Evolutionary conservation across 2,329 filamentous ascomycete genomes (phyloP).

Genomic region (Epichloe scottii): DNA sequence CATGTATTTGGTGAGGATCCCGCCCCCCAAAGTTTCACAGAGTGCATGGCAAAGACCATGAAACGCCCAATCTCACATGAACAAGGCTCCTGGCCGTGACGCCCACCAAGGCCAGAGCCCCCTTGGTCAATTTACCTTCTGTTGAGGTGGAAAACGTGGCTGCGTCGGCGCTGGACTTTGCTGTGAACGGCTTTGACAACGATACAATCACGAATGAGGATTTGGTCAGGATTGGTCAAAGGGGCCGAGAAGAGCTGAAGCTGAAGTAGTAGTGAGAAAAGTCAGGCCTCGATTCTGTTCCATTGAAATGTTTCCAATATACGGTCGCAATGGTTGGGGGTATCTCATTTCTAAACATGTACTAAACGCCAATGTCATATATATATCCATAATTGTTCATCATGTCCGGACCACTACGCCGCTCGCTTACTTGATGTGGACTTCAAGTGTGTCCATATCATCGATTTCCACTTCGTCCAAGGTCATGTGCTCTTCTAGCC

Average conservation of each 20-base stretch:
- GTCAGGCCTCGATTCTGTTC: neutral
- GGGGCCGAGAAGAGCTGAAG: neutral
- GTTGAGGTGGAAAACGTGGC: neutral
- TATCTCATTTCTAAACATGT: neutral
- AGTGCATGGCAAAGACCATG: too few species aligned
- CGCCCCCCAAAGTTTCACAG: too few species aligned
- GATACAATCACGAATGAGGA: neutral
- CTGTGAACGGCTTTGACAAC: neutral
- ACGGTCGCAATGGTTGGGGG: neutral
- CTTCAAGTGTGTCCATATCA: conserved; percentile 65
- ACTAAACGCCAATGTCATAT: neutral
- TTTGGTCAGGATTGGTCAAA: neutral
- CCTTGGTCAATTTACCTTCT: neutral
- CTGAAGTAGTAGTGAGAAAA: neutral
- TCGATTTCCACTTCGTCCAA: conserved; percentile 59
- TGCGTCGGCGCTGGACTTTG: neutral
- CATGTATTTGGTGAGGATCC: too few species aligned
- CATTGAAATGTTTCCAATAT: neutral
- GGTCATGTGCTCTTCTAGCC: conserved; percentile 44
- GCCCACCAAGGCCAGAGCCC: too few species aligned
- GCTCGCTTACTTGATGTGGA: conserved; percentile 35
- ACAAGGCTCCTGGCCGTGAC: too few species aligned
- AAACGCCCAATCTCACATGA: too few species aligned
- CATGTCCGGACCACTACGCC: too few species aligned
- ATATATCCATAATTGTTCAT: neutral